Evolutionary conservation across 805 yeast genomes (phyloP), one percentile per base, ranked within the genome.

Genomic region (Kuraishia molischiana): DNA sequence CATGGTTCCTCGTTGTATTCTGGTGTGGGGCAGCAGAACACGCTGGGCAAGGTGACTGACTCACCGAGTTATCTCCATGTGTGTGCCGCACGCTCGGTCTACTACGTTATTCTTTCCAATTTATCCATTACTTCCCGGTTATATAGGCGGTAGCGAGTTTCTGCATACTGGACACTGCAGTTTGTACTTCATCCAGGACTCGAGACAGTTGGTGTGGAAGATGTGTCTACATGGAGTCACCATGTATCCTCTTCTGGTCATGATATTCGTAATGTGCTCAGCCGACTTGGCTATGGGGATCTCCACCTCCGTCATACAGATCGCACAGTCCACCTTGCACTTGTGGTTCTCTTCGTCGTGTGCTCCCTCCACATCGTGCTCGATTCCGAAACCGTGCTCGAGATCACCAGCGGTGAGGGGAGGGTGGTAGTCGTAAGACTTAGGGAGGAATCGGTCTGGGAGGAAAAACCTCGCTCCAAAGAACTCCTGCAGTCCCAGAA

Each of bases 81-180:
- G n/a, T n/a, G n/a, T n/a, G n/a, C n/a, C n/a, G n/a, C n/a, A n/a
- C n/a, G n/a, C n/a, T n/a, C n/a, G n/a, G n/a, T n/a, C n/a, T n/a
- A n/a, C n/a, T n/a, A n/a, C n/a, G n/a, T n/a, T n/a, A n/a, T n/a
- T n/a, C n/a, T n/a, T n/a, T n/a, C n/a, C n/a, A n/a, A n/a, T n/a
- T n/a, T n/a, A n/a, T n/a, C n/a, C n/a, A n/a, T n/a, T n/a, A n/a
- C n/a, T n/a, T n/a, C n/a, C n/a, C 24, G 13, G 17, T 59, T 58
- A 85, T 38, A 83, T 62, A 1, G 96, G 95, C 2, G 97, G 97
- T 30, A 90, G 61, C 18, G 85, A 72, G 39, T 76, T 74, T 50
- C 97, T 71, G 59, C 97, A 90, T 5, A 87, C 89, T 1, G 97
- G 97, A 59, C 97, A 90, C 51, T 87, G 95, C 36, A 90, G 59